Percentiles rank a stretch among this genome's conserved stretches.
These are phyloP conservation scores for Gossypium raimondii DNA, from an alignment of 345 rosid species.

Conservation along the genomic window DNA sequence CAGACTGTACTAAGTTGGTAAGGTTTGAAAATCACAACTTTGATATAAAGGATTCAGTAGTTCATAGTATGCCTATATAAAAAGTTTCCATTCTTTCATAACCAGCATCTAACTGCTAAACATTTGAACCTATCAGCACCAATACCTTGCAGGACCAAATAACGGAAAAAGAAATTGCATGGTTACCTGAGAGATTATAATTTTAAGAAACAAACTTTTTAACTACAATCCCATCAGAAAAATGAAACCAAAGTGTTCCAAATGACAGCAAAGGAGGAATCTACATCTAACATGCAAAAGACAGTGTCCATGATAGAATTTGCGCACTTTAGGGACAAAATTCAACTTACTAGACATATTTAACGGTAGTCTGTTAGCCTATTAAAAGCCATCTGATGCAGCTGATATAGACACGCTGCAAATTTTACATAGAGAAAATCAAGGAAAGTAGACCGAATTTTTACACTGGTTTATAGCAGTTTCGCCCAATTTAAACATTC, in stretches of 20 bases:
- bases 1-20: background rate
- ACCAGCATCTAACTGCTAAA: background rate
- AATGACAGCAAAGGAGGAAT: conserved; percentile 1
- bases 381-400: background rate
- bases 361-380: background rate
- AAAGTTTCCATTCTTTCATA: background rate
- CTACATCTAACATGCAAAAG: background rate
- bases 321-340: background rate
- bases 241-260: background rate
- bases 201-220: background rate
- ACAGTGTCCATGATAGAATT: background rate
- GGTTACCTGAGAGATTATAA: background rate
- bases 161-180: background rate
- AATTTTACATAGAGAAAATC: background rate
- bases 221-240: background rate
- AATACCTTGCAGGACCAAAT: background rate
- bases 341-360: background rate
- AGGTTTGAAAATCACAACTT: background rate
- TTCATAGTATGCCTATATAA: background rate
- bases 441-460: background rate
- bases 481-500: background rate
- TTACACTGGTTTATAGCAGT: background rate
- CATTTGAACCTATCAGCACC: background rate
- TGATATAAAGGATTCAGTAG: background rate
- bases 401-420: background rate